phyloP scores from a whole-genome alignment of 2,329 filamentous ascomycete species.

The Chaetothyriales sp. region DNA sequence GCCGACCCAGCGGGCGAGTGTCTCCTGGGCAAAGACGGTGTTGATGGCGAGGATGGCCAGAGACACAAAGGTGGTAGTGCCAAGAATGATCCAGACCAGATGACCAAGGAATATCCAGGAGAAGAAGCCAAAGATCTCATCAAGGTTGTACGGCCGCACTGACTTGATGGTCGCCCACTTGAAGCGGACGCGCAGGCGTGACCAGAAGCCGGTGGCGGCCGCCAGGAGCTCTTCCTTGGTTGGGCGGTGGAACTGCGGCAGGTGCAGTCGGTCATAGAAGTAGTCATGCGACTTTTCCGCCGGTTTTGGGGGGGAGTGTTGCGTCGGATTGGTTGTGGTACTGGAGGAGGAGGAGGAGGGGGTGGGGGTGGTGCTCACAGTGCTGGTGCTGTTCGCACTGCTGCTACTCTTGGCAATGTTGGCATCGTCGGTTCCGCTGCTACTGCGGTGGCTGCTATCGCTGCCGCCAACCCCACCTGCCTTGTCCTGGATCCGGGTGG shows the following conservation, averaged over 20 bases:
- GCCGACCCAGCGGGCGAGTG: conserved; percentile 78
- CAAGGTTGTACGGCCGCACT: conserved; percentile 81
- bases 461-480: not conserved
- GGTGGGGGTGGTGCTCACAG: not conserved
- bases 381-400: not conserved
- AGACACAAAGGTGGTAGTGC: conserved; percentile 94
- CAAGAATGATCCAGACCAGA: conserved; percentile 86
- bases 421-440: not conserved
- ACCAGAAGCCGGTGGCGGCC: conserved; percentile 84
- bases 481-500: not conserved
- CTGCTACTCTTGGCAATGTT: too few relatives aligned
- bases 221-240: conserved; percentile 86
- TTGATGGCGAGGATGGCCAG: conserved; percentile 82
- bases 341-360: not conserved
- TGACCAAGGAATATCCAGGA: conserved; percentile 94
- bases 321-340: not conserved
- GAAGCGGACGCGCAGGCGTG: conserved; percentile 75
- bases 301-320: not conserved
- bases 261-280: conserved; percentile 48
- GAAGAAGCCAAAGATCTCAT: conserved; percentile 89
- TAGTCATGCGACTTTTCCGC: conserved; percentile 20
- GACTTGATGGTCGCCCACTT: conserved; percentile 97
- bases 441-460: not conserved
- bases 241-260: conserved; percentile 65
- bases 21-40: conserved; percentile 95